Percentiles rank a stretch among this genome's conserved stretches.
Evolutionary conservation across 805 yeast species (phyloP).

Genomic region (Wickerhamiella azyma): DNA sequence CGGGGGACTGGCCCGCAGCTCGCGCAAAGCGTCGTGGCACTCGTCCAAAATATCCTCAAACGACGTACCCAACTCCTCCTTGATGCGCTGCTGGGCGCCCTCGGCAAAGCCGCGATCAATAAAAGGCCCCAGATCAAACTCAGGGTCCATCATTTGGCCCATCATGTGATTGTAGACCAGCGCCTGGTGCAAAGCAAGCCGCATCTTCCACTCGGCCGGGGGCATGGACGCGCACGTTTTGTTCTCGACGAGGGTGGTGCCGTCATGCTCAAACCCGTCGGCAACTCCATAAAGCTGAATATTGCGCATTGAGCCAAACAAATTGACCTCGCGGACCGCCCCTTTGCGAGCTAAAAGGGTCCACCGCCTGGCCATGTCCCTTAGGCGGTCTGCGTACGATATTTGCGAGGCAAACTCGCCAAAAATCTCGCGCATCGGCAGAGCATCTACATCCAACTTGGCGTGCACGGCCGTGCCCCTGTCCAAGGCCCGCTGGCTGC

Average conservation of each 20-base stretch:
- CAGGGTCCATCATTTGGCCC: constrained; percentile 4
- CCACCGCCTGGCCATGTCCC: constrained; percentile 11
- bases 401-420: not conserved
- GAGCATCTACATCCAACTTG: constrained; percentile 11
- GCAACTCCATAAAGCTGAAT: constrained; percentile 20
- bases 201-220: constrained; percentile 12
- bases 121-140: not conserved
- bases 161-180: constrained; percentile 20
- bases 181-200: constrained; percentile 26
- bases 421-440: not conserved
- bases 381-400: constrained; percentile 16
- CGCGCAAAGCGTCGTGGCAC: not conserved
- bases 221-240: constrained; percentile 16
- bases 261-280: constrained; percentile 16
- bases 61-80: not conserved
- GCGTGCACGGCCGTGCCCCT: constrained; percentile 17
- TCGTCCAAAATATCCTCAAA: not conserved
- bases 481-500: constrained; percentile 9
- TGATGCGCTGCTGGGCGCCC: not conserved
- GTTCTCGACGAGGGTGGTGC: constrained; percentile 20
- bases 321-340: constrained; percentile 21
- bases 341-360: not conserved
- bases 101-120: not conserved
- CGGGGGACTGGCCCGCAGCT: not conserved
- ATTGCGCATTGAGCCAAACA: constrained; percentile 17